Evolutionary conservation across 768 basidiomycete species (phyloP).

Genomic region (Mycena olivaceomarginata): DNA sequence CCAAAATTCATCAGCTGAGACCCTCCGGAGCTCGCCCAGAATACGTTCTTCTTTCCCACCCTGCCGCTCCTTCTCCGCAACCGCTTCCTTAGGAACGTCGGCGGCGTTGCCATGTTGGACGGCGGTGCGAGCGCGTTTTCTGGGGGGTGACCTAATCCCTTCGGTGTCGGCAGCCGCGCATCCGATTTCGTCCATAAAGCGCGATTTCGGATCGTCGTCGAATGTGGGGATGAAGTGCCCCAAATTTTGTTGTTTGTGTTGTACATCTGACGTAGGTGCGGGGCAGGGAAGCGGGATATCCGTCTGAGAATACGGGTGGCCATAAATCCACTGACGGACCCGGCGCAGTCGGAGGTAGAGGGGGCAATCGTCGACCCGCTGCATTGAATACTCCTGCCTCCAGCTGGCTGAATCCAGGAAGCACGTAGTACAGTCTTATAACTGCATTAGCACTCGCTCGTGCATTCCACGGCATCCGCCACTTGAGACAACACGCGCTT

Average conservation of each 20-base stretch:
- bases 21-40: conserved; percentile 74
- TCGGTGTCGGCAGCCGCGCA: conserved; percentile 72
- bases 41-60: conserved; percentile 60
- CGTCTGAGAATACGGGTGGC: conserved; percentile 83
- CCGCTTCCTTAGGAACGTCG: conserved; percentile 46
- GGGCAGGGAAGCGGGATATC: conserved; percentile 70
- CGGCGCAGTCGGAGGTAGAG: conserved; percentile 33
- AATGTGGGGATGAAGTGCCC: conserved; percentile 91
- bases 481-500: conserved; percentile 81
- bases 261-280: conserved; percentile 48
- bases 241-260: conserved; percentile 61
- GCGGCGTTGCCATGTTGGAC: conserved; percentile 47
- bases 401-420: conserved; percentile 81
- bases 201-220: conserved; percentile 97
- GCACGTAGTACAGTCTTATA: conserved; percentile 72
- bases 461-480: conserved; percentile 61
- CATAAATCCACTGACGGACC: conserved; percentile 78
- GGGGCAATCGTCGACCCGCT: conserved; percentile 55
- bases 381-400: conserved; percentile 81
- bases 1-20: conserved; percentile 92
- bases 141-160: conserved; percentile 74
- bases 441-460: conserved; percentile 52
- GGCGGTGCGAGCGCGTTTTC: conserved; percentile 70
- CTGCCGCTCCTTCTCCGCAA: conserved; percentile 48
- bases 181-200: conserved; percentile 95